These are phyloP conservation scores for Flagelloscypha sp. DNA, from an alignment of 768 basidiomycete genomes.

Conservation along the genomic window DNA sequence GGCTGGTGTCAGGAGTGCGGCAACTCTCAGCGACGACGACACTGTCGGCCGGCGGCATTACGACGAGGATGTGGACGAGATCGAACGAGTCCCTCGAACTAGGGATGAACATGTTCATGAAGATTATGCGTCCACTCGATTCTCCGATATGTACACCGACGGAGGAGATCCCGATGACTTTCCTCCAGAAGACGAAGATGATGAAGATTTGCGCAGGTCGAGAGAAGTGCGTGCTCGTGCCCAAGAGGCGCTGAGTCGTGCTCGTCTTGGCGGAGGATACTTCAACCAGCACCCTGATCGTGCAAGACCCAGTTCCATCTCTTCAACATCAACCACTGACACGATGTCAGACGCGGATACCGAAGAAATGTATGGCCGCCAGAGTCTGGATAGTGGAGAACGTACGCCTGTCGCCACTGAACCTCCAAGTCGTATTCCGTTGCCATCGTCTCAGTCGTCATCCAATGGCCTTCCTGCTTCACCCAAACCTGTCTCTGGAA, in stretches of 20 bases:
- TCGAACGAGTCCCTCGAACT: conserved; percentile 32
- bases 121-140: conserved; percentile 1
- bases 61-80: conserved; percentile 39
- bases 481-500: conserved; percentile 18
- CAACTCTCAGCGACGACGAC: conserved; percentile 19
- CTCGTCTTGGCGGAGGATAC: conserved; percentile 48
- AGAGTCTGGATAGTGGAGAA: no score
- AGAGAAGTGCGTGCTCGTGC: conserved; percentile 13
- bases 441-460: no score
- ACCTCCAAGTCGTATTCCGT: no score
- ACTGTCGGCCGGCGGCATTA: conserved; percentile 28
- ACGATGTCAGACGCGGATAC: no score
- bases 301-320: background rate
- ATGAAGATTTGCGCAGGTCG: conserved; percentile 14
- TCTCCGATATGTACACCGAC: background rate
- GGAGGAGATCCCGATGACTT: conserved; percentile 18
- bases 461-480: conserved; percentile 5
- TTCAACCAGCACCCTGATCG: conserved; percentile 78
- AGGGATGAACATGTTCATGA: background rate
- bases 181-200: conserved; percentile 19
- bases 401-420: no score
- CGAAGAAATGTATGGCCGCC: no score
- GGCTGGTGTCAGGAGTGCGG: conserved; percentile 40
- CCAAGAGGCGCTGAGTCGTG: conserved; percentile 10
- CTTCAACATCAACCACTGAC: conserved; percentile 1